These are phyloP conservation scores for Chalara sp. DNA, from an alignment of 2,329 filamentous ascomycete genomes.

Conservation along the genomic window DNA sequence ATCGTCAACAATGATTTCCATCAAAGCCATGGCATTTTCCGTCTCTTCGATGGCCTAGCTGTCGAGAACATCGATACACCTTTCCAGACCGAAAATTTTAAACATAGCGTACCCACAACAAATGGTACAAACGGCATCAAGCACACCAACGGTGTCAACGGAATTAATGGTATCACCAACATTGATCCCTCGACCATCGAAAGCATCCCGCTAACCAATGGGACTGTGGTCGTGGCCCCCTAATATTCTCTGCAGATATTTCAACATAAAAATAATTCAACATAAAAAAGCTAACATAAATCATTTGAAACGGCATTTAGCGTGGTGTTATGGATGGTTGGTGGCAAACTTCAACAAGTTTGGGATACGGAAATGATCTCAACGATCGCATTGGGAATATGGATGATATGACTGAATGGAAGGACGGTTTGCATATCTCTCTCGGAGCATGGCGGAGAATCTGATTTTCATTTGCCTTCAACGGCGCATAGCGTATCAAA, in stretches of 20 bases:
- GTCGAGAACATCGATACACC: slow-evolving; percentile 56
- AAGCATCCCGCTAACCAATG: no score
- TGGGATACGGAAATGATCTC: slow-evolving; percentile 25
- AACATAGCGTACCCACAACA: slow-evolving; percentile 8
- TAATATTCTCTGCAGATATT: slow-evolving; percentile 12
- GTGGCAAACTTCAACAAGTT: slow-evolving; percentile 28
- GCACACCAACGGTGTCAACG: slow-evolving; percentile 2
- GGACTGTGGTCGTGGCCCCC: no score
- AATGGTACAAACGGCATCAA: slow-evolving; percentile 11
- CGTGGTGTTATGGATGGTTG: slow-evolving; percentile 20
- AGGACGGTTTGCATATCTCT: neutral
- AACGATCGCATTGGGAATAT: slow-evolving; percentile 17
- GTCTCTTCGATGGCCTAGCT: slow-evolving; percentile 72
- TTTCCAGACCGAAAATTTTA: slow-evolving; percentile 12
- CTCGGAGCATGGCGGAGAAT: neutral
- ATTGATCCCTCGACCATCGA: no score
- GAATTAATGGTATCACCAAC: no score
- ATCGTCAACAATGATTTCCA: slow-evolving; percentile 99
- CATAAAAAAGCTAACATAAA: slow-evolving; percentile 5
- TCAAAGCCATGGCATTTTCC: slow-evolving; percentile 71
- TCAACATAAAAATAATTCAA: slow-evolving; percentile 21
- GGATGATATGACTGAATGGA: neutral
- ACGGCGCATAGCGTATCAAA: neutral
- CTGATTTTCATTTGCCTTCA: neutral
- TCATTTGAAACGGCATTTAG: slow-evolving; percentile 25